Evolutionary conservation across 495 filamentous ascomycete species (phyloP).

Genomic region (Talaromyces ruber): DNA sequence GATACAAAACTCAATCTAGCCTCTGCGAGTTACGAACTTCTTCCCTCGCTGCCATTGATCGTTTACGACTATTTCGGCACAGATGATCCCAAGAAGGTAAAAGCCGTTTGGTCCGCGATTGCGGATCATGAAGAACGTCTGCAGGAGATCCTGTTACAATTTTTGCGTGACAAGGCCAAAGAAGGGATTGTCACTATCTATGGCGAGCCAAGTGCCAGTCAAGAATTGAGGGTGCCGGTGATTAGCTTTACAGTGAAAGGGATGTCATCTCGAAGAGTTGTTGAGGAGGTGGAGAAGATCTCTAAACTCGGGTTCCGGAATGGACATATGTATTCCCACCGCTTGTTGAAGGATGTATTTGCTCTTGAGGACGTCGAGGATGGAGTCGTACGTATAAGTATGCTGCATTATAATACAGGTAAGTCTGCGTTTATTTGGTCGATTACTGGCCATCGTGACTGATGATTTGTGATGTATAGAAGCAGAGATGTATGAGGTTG

Average conservation of each 20-base stretch:
- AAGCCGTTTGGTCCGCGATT: background rate
- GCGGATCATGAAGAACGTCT: background rate
- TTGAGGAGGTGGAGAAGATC: background rate
- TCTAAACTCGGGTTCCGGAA: background rate
- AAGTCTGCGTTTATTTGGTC: background rate
- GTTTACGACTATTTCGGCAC: background rate
- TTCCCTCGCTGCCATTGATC: background rate
- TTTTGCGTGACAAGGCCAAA: background rate
- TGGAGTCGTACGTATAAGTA: background rate
- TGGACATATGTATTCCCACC: background rate
- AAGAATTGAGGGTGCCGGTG: background rate
- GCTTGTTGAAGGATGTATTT: background rate
- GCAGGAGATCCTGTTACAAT: background rate
- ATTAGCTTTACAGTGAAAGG: background rate
- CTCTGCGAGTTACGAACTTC: background rate
- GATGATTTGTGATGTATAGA: background rate
- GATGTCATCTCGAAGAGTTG: background rate
- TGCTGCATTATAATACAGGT: background rate
- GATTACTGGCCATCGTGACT: background rate
- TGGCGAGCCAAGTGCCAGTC: background rate
- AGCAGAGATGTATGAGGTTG: background rate
- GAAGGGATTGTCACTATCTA: background rate
- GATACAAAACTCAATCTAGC: background rate
- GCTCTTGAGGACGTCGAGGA: background rate
- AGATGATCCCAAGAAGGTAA: background rate